Evolutionary conservation across 2,329 filamentous ascomycete genomes (phyloP).

Genomic region (Paecilomyces fulvus): DNA sequence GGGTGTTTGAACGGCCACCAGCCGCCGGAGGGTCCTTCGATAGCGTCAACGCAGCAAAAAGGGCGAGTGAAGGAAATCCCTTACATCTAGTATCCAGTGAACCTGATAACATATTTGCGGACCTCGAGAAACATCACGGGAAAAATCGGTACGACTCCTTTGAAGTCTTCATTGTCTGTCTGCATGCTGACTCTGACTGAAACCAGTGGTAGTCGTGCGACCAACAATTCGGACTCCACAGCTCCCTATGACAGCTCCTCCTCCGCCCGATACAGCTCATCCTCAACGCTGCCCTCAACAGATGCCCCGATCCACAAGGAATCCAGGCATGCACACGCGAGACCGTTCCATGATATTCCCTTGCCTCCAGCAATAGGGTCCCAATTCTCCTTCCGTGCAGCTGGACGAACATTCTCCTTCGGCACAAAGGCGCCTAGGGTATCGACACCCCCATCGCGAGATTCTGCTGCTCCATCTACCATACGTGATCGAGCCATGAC

Average conservation of each 20-base stretch:
- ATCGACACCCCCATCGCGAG: constrained; percentile 17
- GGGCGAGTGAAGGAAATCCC: constrained; percentile 24
- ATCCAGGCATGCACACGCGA: constrained; percentile 25
- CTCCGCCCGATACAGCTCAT: constrained; percentile 46
- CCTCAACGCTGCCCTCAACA: constrained; percentile 48
- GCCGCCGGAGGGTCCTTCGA: constrained; percentile 35
- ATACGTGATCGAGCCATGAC: constrained; percentile 42
- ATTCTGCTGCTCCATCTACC: constrained; percentile 9
- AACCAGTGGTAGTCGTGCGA: constrained; percentile 41
- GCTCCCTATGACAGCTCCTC: constrained; percentile 39
- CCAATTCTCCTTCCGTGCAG: constrained; percentile 33
- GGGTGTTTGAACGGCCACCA: constrained; percentile 44
- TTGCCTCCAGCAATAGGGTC: constrained; percentile 33
- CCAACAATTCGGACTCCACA: constrained; percentile 40
- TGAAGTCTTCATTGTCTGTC: not conserved
- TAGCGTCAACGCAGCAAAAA: constrained; percentile 29
- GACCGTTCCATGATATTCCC: constrained; percentile 34
- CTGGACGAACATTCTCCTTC: constrained; percentile 47
- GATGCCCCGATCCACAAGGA: constrained; percentile 36
- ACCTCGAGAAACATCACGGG: constrained; percentile 22
- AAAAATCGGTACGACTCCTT: constrained; percentile 25
- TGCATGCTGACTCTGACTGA: constrained; percentile 21
- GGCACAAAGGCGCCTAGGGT: constrained; percentile 28
- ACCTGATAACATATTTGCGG: constrained; percentile 32
- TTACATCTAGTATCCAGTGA: constrained; percentile 28